A percentile compares a stretch with the other conserved stretches of the same genome.
Conservation (phyloP, 2,329 filamentous ascomycete species). For the Triangularia setosa region DNA sequence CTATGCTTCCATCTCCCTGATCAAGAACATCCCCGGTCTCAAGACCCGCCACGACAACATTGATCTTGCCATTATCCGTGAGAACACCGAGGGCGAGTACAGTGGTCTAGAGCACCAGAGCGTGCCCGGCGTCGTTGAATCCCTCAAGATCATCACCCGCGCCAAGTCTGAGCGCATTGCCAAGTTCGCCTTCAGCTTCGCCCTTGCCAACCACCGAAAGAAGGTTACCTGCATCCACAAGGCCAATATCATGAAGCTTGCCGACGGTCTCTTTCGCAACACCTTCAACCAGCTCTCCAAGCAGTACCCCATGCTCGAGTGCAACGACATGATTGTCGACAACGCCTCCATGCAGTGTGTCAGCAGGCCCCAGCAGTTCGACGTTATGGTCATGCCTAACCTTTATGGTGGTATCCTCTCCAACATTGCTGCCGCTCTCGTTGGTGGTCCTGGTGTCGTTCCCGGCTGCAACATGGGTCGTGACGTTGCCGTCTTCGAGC, state of each 20-base stretch:
- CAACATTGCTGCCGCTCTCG: slow-evolving; percentile 96
- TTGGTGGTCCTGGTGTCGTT: slow-evolving; percentile 94
- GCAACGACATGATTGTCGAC: slow-evolving; percentile 99
- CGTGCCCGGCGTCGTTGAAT: slow-evolving; percentile 93
- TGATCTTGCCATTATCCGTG: slow-evolving; percentile 98
- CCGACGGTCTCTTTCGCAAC: slow-evolving; percentile 96
- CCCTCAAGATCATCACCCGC: slow-evolving; percentile 98
- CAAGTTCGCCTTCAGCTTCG: slow-evolving; percentile 98
- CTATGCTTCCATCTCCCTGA: slow-evolving; percentile 93
- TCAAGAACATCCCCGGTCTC: slow-evolving; percentile 99
- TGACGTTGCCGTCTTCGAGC: slow-evolving; percentile 97
- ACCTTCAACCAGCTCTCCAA: slow-evolving; percentile 92
- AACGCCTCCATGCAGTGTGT: slow-evolving; percentile 99
- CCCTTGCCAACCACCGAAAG: slow-evolving; percentile 96
- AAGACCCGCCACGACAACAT: slow-evolving; percentile 95
- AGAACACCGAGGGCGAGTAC: slow-evolving; percentile 99
- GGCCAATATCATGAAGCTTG: slow-evolving; percentile 99
- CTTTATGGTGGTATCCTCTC: slow-evolving; percentile 97
- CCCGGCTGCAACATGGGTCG: slow-evolving; percentile 99
- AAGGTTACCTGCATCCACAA: slow-evolving; percentile 99
- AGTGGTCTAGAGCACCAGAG: slow-evolving; percentile 98
- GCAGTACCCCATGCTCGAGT: slow-evolving; percentile 93
- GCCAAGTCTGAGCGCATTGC: slow-evolving; percentile 99
- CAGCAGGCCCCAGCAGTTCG: slow-evolving; percentile 92
- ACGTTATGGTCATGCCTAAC: slow-evolving; percentile 99